Evolutionary conservation across 257 asterid species (phyloP), one percentile per base, ranked within the genome.

Genomic region (Penstemon newberryi): DNA sequence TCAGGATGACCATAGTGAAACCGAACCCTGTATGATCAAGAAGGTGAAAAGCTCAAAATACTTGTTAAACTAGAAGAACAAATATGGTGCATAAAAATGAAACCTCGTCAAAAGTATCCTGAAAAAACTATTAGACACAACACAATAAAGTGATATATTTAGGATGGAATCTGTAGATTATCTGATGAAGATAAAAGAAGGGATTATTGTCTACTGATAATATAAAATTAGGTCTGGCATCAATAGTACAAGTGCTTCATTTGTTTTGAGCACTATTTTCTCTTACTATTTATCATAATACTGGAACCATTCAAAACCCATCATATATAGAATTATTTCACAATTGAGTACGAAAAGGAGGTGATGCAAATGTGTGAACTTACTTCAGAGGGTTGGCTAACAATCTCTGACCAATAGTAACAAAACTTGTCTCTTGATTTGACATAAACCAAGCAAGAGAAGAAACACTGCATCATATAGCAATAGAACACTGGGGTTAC

Each of bases 381-480:
- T 84, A 93, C 97, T 87, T 93, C 53, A 93, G 87, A 73, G 97
- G 99, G 71, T 88, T 93, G 65, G 99, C 99, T 83, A 93, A 79
- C 61, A 93, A 75, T 64, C 99, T 85, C 82, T 93, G 99, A 71
- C 99, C 99, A 62, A 93, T 93, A 41, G 99, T 93, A 39, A 93
- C 99, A 56, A 90, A 93, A 80, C 99, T 93, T 40, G 97, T 93
- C 84, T 93, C 99, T 73, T 93, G 99, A 81, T 87, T 88, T 60
- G 96, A 93, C 99, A 93, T 93, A 80, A 93, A 93, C 99, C 99
- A 93, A 71, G 99, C 99, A 74, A 93, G 97, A 60, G 99, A 93
- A 80, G 99, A 93, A 85, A 93, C 99, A 93, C 99, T 93, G 96
- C 89, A 89, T 41, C 63, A 75, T 10, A 78, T 57, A 56, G 65